These are phyloP conservation scores for Pseudomicrostroma phylloplanum DNA, from an alignment of 1,284 basidiomycete species.

Conservation along the genomic window DNA sequence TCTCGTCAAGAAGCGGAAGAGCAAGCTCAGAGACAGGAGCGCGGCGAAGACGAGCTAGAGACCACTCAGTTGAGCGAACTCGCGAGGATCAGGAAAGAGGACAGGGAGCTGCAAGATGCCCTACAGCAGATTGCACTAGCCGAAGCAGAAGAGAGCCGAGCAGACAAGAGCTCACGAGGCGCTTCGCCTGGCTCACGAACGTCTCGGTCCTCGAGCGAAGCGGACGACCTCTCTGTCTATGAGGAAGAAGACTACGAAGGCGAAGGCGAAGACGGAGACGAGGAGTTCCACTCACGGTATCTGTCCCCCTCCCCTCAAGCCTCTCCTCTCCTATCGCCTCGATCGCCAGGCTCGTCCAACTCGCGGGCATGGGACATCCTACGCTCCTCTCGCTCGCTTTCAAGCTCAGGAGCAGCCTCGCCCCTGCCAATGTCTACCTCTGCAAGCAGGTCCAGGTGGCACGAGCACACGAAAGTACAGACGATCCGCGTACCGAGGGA, in stretches of 20 bases:
- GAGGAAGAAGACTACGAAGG: slow-evolving; percentile 12
- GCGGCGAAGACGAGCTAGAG: slow-evolving; percentile 6
- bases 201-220: not conserved
- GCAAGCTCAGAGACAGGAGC: slow-evolving; percentile 11
- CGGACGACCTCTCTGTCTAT: not conserved
- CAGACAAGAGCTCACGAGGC: not conserved
- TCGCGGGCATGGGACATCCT: slow-evolving; percentile 42
- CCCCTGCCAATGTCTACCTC: not conserved
- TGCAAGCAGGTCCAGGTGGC: slow-evolving; percentile 15
- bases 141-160: slow-evolving; percentile 13
- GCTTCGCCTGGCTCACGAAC: not conserved
- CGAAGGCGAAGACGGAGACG: slow-evolving; percentile 5
- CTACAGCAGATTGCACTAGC: slow-evolving; percentile 35
- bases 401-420: slow-evolving; percentile 7
- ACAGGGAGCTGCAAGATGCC: slow-evolving; percentile 30
- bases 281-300: slow-evolving; percentile 4
- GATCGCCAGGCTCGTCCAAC: slow-evolving; percentile 14
- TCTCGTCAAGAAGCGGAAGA: slow-evolving; percentile 67
- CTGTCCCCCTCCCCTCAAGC: slow-evolving; percentile 15
- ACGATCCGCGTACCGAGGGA: slow-evolving; percentile 29
- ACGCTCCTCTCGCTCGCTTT: slow-evolving; percentile 18
- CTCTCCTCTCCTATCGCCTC: slow-evolving; percentile 21
- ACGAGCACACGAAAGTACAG: slow-evolving; percentile 34
- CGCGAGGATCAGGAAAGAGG: slow-evolving; percentile 14
- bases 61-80: not conserved